Evolutionary conservation across 2,329 filamentous ascomycete species (phyloP), one percentile per base, ranked within the genome.

Genomic region (Colletotrichum eremochloae): DNA sequence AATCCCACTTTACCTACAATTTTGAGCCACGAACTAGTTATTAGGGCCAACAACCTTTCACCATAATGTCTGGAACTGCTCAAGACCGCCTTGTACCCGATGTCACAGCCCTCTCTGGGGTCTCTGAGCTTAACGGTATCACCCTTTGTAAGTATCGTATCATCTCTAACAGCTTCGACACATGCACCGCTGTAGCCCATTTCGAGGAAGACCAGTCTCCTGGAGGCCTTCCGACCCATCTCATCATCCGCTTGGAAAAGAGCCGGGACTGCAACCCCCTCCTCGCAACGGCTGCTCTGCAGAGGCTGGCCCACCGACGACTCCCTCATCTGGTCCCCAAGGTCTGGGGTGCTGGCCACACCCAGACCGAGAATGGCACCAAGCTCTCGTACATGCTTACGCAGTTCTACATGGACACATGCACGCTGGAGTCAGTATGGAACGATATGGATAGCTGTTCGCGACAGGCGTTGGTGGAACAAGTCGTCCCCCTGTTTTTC

Each of bases 331-430:
- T 63, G 9, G 60, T 72, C 5, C 66, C 70, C 18, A 65, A 72
- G 15, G 48, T 72, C 0, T 72, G 66, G 66, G 66, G 60, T 18
- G 38, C 42, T 20, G 70, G 70, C 11, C 31, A 52, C 2, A 72
- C 55, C 31, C 9, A 24, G 9, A 61, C 38, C 1, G 14, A 33
- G 8, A 36, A 36, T 8, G 70, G 70, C 1, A 9, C 1, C n/a
- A 36, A 29, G 29, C n/a, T 55, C 40, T 58, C 42, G 1, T 72
- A 69, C 48, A 11, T 72, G 29, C 55, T 72, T 6, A 56, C 53
- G n/a, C 60, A 72, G 55, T 48, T 60, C 29, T 70, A 50, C 38
- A 24, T 11, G 0, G 24, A 65, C 5, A 24, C 33, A 1, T 38
- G n/a, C 6, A 33, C 53, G 1, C 44, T 55, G 1, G 70, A 69